A percentile compares a stretch with the other conserved stretches of the same genome.
Evolutionary conservation across 345 rosid species (phyloP).

Genomic region (Sapria himalayana): DNA sequence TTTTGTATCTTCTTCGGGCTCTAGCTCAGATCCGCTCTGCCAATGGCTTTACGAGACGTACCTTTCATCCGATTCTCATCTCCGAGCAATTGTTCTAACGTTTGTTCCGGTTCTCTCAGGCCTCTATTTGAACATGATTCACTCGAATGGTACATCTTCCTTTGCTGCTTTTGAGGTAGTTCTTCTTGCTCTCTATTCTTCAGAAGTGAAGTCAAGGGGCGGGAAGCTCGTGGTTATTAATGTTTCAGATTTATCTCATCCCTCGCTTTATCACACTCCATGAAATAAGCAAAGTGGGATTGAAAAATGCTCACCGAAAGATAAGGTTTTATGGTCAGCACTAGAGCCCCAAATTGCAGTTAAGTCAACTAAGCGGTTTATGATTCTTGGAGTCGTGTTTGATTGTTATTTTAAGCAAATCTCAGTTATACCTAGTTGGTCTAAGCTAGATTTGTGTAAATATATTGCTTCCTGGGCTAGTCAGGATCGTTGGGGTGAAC

Average conservation of each 20-base stretch:
- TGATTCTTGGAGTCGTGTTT: slow-evolving; percentile 42
- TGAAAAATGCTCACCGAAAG: slow-evolving; percentile 19
- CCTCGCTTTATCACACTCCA: slow-evolving; percentile 76
- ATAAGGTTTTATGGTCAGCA: slow-evolving; percentile 39
- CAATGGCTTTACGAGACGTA: slow-evolving; percentile 95
- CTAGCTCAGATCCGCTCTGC: slow-evolving; percentile 78
- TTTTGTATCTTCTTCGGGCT: slow-evolving; percentile 37
- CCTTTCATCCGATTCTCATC: slow-evolving; percentile 59
- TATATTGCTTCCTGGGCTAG: slow-evolving; percentile 66
- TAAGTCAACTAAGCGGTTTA: slow-evolving; percentile 61
- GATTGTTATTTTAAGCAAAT: slow-evolving; percentile 69
- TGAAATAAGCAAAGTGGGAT: slow-evolving; percentile 16
- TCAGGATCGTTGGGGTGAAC: slow-evolving; percentile 49
- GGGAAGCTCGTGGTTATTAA: slow-evolving; percentile 59
- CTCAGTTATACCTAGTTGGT: slow-evolving; percentile 75
- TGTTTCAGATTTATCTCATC: slow-evolving; percentile 71
- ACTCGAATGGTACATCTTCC: slow-evolving; percentile 42
- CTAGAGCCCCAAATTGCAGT: slow-evolving; percentile 62
- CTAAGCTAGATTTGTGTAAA: slow-evolving; percentile 61
- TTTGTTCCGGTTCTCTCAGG: slow-evolving; percentile 61
- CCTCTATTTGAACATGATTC: slow-evolving; percentile 54
- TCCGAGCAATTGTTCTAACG: slow-evolving; percentile 69
- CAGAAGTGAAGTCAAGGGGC: slow-evolving; percentile 58
- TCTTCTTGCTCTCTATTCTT: slow-evolving; percentile 57
- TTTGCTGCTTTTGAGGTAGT: slow-evolving; percentile 90